Percentiles rank a stretch among this genome's conserved stretches.
These are phyloP conservation scores for Botryosphaeria agaves DNA, from an alignment of 2,329 filamentous ascomycete species.

Conservation along the genomic window DNA sequence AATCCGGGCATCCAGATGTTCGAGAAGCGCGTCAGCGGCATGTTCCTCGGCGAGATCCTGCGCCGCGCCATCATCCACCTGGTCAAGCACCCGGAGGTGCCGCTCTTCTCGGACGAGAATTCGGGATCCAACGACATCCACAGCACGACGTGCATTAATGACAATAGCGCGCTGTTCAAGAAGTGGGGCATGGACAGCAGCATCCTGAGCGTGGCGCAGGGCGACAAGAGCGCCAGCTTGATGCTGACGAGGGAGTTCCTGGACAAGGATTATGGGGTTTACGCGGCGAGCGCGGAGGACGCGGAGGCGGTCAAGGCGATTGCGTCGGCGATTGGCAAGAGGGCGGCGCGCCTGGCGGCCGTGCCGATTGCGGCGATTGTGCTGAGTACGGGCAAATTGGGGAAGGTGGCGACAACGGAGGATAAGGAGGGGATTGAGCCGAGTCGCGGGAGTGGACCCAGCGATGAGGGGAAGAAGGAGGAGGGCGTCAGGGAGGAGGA, in stretches of 20 bases:
- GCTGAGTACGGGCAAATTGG: slow-evolving; percentile 59
- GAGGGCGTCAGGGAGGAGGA: slow-evolving; percentile 35
- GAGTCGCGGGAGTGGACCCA: slow-evolving; percentile 9
- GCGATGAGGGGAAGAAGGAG: not conserved
- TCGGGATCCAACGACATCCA: slow-evolving; percentile 49
- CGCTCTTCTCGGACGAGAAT: slow-evolving; percentile 62
- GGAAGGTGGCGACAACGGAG: slow-evolving; percentile 23
- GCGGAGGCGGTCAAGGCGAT: slow-evolving; percentile 76
- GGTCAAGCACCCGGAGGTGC: slow-evolving; percentile 45
- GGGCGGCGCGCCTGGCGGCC: slow-evolving; percentile 73
- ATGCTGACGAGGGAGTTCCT: slow-evolving; percentile 61
- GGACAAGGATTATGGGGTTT: slow-evolving; percentile 58
- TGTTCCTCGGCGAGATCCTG: slow-evolving; percentile 93
- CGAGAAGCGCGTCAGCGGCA: slow-evolving; percentile 93
- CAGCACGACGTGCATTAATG: slow-evolving; percentile 52
- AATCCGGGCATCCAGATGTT: slow-evolving; percentile 98
- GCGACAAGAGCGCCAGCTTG: slow-evolving; percentile 57
- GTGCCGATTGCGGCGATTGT: slow-evolving; percentile 77
- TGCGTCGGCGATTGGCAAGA: slow-evolving; percentile 67
- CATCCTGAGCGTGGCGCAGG: slow-evolving; percentile 73
- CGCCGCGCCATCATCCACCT: slow-evolving; percentile 59
- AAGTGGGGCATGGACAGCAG: slow-evolving; percentile 85
- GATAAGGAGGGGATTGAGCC: slow-evolving; percentile 16
- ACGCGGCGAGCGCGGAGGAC: slow-evolving; percentile 63
- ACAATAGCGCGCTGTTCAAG: slow-evolving; percentile 50